Evolutionary conservation across 805 yeast species (phyloP).

Genomic region (Lipomyces yamadae): DNA sequence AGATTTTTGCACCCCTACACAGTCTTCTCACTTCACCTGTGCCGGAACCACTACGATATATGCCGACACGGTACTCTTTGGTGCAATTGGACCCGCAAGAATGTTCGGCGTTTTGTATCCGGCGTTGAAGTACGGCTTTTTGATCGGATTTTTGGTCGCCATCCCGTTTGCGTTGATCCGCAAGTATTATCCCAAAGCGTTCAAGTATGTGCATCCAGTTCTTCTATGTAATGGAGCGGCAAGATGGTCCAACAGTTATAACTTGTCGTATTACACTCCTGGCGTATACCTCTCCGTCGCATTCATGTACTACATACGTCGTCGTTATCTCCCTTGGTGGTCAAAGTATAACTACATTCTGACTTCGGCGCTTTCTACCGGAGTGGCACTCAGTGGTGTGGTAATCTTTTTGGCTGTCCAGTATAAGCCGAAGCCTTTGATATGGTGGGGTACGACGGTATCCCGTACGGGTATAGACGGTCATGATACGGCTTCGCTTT

Average conservation of each 20-base stretch:
- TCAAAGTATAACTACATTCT: slow-evolving; percentile 71
- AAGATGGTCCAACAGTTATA: slow-evolving; percentile 22
- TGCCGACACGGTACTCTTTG: slow-evolving; percentile 67
- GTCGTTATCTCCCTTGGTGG: slow-evolving; percentile 70
- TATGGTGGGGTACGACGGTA: slow-evolving; percentile 70
- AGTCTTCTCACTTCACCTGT: slow-evolving; percentile 55
- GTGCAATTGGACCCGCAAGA: slow-evolving; percentile 64
- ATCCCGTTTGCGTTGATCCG: slow-evolving; percentile 26
- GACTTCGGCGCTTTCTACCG: slow-evolving; percentile 69
- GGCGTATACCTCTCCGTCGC: slow-evolving; percentile 49
- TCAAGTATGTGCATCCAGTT: slow-evolving; percentile 21
- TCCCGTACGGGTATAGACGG: slow-evolving; percentile 28
- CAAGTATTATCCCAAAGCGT: slow-evolving; percentile 4
- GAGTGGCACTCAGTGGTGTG: slow-evolving; percentile 66
- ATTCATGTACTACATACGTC: slow-evolving; percentile 62
- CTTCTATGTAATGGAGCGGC: slow-evolving; percentile 19
- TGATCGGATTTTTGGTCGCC: slow-evolving; percentile 30
- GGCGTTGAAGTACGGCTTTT: slow-evolving; percentile 29
- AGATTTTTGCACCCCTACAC: slow-evolving; percentile 52
- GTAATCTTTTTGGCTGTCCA: slow-evolving; percentile 59
- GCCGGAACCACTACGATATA: slow-evolving; percentile 55
- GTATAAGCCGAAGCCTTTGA: slow-evolving; percentile 47
- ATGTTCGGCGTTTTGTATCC: slow-evolving; percentile 52
- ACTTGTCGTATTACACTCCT: slow-evolving; percentile 26
- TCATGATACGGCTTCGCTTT: slow-evolving; percentile 30